Evolutionary conservation across 805 yeast genomes (phyloP).

Genomic region (Candida sithepensis): DNA sequence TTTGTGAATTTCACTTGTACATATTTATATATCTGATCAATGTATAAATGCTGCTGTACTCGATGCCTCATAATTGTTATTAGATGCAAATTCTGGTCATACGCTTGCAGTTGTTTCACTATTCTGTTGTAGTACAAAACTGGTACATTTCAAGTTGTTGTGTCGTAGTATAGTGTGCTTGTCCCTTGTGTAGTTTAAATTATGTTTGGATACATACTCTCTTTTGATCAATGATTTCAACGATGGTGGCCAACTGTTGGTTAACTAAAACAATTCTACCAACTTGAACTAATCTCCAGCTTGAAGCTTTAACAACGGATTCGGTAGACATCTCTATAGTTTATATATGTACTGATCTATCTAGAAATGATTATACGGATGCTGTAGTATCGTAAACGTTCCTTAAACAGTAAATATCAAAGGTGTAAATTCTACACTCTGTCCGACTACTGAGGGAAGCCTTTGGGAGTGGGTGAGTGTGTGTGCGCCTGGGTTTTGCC

Average conservation of each 20-base stretch:
- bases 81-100: too few relatives aligned
- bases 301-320: slow-evolving; percentile 77
- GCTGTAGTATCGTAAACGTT: too few relatives aligned
- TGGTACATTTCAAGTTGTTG: too few relatives aligned
- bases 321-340: slow-evolving; percentile 46
- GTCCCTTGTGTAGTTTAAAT: neutral
- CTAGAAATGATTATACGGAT: neutral
- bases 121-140: too few relatives aligned
- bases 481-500: neutral
- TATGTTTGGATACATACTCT: slow-evolving; percentile 61
- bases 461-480: neutral
- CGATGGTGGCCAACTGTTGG: slow-evolving; percentile 94
- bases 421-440: too few relatives aligned
- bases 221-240: slow-evolving; percentile 98
- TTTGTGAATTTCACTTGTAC: too few relatives aligned
- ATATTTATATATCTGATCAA: too few relatives aligned
- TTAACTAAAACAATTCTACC: slow-evolving; percentile 96
- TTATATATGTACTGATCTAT: neutral
- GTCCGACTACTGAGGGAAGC: neutral
- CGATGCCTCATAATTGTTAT: too few relatives aligned
- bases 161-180: too few relatives aligned
- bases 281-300: slow-evolving; percentile 99
- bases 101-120: too few relatives aligned
- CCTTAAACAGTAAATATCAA: neutral
- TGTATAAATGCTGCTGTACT: too few relatives aligned